Conservation (phyloP, 2,329 filamentous ascomycete species). For the Teratosphaeria zuluensis region DNA sequence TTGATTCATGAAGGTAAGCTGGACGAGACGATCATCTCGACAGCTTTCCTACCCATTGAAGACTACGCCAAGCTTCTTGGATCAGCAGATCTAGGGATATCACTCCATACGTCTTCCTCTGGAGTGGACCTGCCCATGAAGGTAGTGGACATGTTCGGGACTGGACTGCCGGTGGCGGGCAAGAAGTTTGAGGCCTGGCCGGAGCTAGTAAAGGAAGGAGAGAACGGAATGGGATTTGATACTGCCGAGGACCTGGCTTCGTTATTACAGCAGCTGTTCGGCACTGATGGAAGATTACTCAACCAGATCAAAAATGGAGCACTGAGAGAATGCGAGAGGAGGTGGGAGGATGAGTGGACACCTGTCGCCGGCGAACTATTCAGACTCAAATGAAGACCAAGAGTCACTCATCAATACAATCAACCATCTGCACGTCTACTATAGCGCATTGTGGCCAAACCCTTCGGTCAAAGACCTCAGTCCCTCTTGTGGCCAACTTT, state of each 20-base stretch:
- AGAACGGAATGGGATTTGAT: slow-evolving; percentile 79
- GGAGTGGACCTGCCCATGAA: slow-evolving; percentile 98
- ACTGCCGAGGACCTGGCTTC: slow-evolving; percentile 55
- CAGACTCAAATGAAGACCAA: not conserved
- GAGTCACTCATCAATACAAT: too few relatives aligned
- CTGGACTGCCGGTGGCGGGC: slow-evolving; percentile 79
- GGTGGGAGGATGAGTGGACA: slow-evolving; percentile 95
- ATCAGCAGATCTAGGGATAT: slow-evolving; percentile 80
- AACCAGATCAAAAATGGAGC: slow-evolving; percentile 65
- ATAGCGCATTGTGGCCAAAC: too few relatives aligned
- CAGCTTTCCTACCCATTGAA: slow-evolving; percentile 72
- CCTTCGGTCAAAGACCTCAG: too few relatives aligned
- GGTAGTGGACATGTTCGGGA: slow-evolving; percentile 97
- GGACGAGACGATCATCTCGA: slow-evolving; percentile 60
- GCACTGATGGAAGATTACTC: slow-evolving; percentile 44
- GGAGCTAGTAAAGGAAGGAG: slow-evolving; percentile 79
- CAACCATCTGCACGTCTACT: too few relatives aligned
- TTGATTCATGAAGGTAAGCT: slow-evolving; percentile 56
- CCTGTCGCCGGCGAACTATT: slow-evolving; percentile 55
- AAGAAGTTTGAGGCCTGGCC: slow-evolving; percentile 75
- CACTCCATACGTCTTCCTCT: slow-evolving; percentile 84
- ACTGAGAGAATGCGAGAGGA: slow-evolving; percentile 57
- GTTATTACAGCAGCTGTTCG: slow-evolving; percentile 57
- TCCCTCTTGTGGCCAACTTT: slow-evolving; percentile 36
- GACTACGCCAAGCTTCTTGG: slow-evolving; percentile 81